Base-by-base conservation (phyloP, 768 basidiomycete species). In the Xerocomus potaroensis region DNA sequence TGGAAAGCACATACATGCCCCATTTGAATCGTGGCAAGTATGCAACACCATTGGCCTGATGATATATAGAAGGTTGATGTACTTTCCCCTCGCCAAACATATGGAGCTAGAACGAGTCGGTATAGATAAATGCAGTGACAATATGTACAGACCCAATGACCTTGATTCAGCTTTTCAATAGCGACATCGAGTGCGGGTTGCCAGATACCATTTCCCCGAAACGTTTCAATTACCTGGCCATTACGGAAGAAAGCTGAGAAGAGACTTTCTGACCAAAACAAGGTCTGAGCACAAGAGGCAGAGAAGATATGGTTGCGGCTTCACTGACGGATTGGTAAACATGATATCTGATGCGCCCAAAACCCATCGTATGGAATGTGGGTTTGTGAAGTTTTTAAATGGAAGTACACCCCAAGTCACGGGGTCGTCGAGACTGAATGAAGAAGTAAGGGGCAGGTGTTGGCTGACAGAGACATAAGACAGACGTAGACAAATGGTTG, bases 401-500 rank as follows among this genome's bases (percentile, higher is more conserved):
- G 92, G 91, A 41, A 92, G 80, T 15, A 87, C 69, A 4, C 91
- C 91, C 94, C 94, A 98, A n/a, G 75, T 74, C 37, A 93, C 62
- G 2, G 89, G 88, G 57, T 91, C 89, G 59, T 92, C 90, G 42
- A 90, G 72, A 18, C 87, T 92, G 59, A 30, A 50, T 37, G 49
- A 48, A 21, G 24, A 18, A 23, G 42, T 48, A 40, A 49, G 55
- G 47, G 18, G 36, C 14, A 24, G 43, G 16, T 44, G 23, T 22
- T 41, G 9, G 42, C 50, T 16, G 50, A n/a, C 32, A 18, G 22
- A 41, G 11, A 1, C 18, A 29, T 41, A 15, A 33, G 10, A 72
- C 83, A 46, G 63, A 92, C 84, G 91, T 93, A 41, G 94, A 96
- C 45, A 94, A 82, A 61, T 98, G 94, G 66, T 98, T 98, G 47